Conservation (phyloP, 352 stramenopile genomes). For the Phytopythium chamaehyphon region DNA sequence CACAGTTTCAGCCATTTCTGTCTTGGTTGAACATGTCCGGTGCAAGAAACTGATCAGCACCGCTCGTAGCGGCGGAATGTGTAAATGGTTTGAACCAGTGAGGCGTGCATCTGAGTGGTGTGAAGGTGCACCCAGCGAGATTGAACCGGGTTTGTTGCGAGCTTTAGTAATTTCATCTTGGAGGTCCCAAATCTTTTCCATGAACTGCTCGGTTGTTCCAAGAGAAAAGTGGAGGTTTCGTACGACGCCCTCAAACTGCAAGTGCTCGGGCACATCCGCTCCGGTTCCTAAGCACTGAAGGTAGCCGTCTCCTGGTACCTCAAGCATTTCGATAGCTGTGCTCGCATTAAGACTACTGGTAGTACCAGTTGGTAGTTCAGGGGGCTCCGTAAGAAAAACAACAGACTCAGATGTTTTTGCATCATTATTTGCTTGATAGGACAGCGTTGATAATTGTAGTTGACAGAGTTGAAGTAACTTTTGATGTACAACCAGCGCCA, state of each 20-base stretch:
- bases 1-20: constrained; percentile 44
- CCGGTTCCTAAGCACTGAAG: constrained; percentile 29
- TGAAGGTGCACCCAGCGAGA: neutral
- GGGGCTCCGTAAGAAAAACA: constrained; percentile 54
- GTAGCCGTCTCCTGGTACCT: constrained; percentile 21
- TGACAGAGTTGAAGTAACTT: constrained; percentile 23
- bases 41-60: constrained; percentile 32
- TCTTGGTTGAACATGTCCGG: constrained; percentile 19
- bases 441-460: constrained; percentile 12
- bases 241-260: constrained; percentile 58
- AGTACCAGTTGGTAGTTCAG: constrained; percentile 15
- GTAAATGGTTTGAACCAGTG: neutral
- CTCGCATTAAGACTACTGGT: neutral
- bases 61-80: neutral
- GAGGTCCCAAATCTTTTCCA: constrained; percentile 56
- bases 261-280: constrained; percentile 39
- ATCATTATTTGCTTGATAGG: neutral
- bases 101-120: neutral
- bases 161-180: constrained; percentile 48
- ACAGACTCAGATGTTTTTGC: neutral
- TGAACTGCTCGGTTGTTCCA: constrained; percentile 36
- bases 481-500: constrained; percentile 11
- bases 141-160: constrained; percentile 20
- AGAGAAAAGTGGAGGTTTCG: constrained; percentile 50
- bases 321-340: constrained; percentile 5